A percentile compares a stretch with the other conserved stretches of the same genome.
phyloP scores from a whole-genome alignment of 2,329 filamentous ascomycete genomes.

The Plenodomus biglobosus region DNA sequence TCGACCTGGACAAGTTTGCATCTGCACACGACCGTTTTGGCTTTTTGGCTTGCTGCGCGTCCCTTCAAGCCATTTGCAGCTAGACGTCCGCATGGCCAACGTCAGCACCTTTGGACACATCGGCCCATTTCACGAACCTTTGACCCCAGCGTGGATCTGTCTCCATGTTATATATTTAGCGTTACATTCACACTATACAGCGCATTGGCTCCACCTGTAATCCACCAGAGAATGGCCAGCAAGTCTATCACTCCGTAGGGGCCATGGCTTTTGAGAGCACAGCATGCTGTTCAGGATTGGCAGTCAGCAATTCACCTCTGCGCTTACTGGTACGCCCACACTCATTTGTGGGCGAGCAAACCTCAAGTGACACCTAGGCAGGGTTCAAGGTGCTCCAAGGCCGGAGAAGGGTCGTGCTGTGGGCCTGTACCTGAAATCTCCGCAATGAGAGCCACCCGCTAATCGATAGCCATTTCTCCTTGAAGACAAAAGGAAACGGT shows the following conservation, averaged over 20 bases:
- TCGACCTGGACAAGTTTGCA: not conserved
- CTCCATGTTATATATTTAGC: constrained; percentile 1
- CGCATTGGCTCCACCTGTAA: not conserved
- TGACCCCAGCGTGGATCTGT: not conserved
- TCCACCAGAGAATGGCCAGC: not conserved
- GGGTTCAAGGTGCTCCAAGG: not conserved
- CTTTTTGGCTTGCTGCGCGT: not conserved
- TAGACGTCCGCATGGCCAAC: constrained; percentile 7
- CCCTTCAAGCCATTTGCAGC: not conserved
- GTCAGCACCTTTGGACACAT: constrained; percentile 8
- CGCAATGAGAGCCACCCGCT: not conserved
- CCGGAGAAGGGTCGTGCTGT: not conserved
- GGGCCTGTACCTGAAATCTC: not conserved
- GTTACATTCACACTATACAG: constrained; percentile 1
- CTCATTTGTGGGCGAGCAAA: not conserved
- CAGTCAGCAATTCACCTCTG: not conserved
- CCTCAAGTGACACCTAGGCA: not conserved
- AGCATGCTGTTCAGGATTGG: not conserved
- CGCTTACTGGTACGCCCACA: not conserved
- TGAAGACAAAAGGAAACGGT: no score
- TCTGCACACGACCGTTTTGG: constrained; percentile 2
- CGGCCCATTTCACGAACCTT: not conserved
- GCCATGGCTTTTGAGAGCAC: not conserved
- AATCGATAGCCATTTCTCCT: not conserved
- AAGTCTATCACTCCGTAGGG: not conserved